Evolutionary conservation across 208 protist species (phyloP), one percentile per base, ranked within the genome.

Genomic region (Leishmania amazonensis): DNA sequence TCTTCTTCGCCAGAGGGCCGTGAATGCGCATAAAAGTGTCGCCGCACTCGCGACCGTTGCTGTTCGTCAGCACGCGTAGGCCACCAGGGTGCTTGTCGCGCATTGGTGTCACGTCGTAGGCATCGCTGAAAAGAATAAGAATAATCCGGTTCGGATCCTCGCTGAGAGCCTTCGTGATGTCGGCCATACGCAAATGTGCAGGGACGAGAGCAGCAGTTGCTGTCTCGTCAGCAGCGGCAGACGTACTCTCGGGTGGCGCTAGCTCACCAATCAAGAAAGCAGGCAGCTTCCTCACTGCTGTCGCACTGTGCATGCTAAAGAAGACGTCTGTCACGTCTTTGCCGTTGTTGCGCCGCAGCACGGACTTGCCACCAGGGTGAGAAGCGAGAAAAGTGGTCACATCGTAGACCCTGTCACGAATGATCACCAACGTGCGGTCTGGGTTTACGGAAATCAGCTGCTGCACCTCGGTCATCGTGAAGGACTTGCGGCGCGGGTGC

Each of bases 401-500:
- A 73, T 98, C 89, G 78, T 97, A 98, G 4, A 98, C 95, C 62
- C 95, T 93, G 75, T 90, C 88, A 53, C 95, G 73, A 6, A 97
- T 91, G 35, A 96, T 58, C 19, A 89, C 79, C 31, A 89, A 47
- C 28, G 78, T 51, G n/a, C 79, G 86, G 17, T 82, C 79, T 38
- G 83, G 82, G 42, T 88, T 77, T n/a, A 70, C 64, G 45, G 83
- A 67, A 53, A 86, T 65, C 13, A 83, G 51, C 35, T 58, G 45
- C 47, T 86, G 62, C 53, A 86, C 77, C 28, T 83, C 83, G 2
- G 24, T 51, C 47, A 76, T 70, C 19, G 78, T 86, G 67, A 83
- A 86, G 6, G 47, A 51, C 54, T 80, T 86, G 40, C 67, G 49
- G 28, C 60, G 53, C 3, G 3, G 58, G 57, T 38, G 21, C 15